These are phyloP conservation scores for Quercus rubra DNA, from an alignment of 306 rosid genomes.

Conservation along the genomic window DNA sequence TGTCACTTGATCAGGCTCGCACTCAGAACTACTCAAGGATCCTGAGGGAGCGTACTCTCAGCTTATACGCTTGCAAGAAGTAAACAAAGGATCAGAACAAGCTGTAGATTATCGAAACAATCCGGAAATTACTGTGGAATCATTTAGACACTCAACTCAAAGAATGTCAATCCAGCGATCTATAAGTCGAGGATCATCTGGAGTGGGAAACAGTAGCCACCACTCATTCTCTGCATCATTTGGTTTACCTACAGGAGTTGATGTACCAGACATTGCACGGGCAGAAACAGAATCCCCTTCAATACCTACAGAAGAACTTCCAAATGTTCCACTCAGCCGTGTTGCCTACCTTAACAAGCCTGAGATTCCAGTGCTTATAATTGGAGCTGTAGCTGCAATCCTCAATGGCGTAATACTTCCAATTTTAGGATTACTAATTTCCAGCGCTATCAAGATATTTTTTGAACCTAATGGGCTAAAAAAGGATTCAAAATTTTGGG, in stretches of 20 bases:
- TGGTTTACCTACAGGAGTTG: slow-evolving; percentile 7
- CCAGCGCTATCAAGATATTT: not conserved
- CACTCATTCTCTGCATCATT: not conserved
- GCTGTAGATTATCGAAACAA: not conserved
- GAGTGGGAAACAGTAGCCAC: not conserved
- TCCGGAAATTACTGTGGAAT: not conserved
- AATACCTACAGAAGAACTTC: not conserved
- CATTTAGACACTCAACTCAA: slow-evolving; percentile 8
- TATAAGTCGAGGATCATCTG: slow-evolving; percentile 22
- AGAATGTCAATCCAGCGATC: slow-evolving; percentile 19
- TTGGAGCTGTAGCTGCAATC: slow-evolving; percentile 5
- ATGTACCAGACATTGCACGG: not conserved
- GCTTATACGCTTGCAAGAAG: slow-evolving; percentile 62
- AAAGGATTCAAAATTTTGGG: slow-evolving; percentile 7
- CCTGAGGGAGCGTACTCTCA: slow-evolving; percentile 67
- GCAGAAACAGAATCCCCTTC: not conserved
- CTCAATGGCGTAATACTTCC: not conserved
- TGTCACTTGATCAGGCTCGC: slow-evolving; percentile 48
- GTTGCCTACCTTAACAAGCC: not conserved
- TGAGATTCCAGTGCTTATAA: slow-evolving; percentile 4
- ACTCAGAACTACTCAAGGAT: slow-evolving; percentile 48
- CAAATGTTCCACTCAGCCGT: not conserved
- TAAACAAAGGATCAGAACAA: slow-evolving; percentile 7
- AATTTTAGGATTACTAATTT: not conserved
- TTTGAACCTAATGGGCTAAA: not conserved